These are phyloP conservation scores for Sphagnurus paluster DNA, from an alignment of 1,284 basidiomycete species.

Conservation along the genomic window DNA sequence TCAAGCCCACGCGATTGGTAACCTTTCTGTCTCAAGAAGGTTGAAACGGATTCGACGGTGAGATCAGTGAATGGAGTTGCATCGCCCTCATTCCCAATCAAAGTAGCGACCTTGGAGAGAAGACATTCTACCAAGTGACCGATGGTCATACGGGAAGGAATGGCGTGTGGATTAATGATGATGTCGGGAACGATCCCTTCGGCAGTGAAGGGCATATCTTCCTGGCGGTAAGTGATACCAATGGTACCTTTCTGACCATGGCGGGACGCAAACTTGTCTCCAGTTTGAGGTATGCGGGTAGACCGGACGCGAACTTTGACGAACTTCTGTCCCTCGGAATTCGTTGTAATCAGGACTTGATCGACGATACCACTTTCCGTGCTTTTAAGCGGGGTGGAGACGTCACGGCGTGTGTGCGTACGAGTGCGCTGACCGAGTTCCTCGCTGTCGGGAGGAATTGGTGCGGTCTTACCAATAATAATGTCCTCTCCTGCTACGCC, in stretches of 20 bases:
- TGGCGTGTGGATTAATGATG: conserved; percentile 99
- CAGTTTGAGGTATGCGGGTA: conserved; percentile 95
- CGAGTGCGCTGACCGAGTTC: conserved; percentile 95
- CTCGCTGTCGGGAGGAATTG: conserved; percentile 94
- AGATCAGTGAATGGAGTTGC: conserved; percentile 99
- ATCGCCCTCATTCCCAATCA: conserved; percentile 96
- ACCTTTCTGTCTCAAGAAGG: conserved; percentile 78
- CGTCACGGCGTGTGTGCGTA: conserved; percentile 89
- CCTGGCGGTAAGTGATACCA: conserved; percentile 98
- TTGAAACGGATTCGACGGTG: conserved; percentile 94
- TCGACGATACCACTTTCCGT: conserved; percentile 98
- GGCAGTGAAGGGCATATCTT: conserved; percentile 99
- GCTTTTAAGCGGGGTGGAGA: conserved; percentile 96
- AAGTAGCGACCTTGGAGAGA: conserved; percentile 93
- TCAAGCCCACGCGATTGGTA: conserved; percentile 97
- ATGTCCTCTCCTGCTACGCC: conserved; percentile 97
- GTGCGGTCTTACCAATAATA: conserved; percentile 98
- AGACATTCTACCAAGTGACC: conserved; percentile 99
- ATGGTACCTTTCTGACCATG: conserved; percentile 99
- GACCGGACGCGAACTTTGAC: conserved; percentile 97
- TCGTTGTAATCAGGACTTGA: conserved; percentile 96
- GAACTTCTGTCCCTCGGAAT: conserved; percentile 95
- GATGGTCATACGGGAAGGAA: conserved; percentile 99
- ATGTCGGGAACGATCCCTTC: conserved; percentile 97
- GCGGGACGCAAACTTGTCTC: conserved; percentile 99